phyloP scores from a whole-genome alignment of 2,329 filamentous ascomycete species.

The Fusarium caatingaense region DNA sequence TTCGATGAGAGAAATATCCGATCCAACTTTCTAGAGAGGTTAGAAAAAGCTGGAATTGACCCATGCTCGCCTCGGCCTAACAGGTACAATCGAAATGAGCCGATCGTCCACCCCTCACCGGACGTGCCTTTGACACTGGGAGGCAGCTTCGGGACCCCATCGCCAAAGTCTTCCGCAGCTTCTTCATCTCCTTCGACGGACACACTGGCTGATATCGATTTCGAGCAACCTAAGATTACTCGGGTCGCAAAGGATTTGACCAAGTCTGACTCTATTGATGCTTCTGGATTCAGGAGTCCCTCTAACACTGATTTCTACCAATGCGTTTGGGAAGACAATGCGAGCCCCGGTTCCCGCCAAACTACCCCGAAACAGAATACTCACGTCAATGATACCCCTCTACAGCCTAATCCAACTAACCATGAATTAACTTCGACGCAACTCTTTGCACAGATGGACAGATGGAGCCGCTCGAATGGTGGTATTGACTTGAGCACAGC shows the following conservation, averaged over 20 bases:
- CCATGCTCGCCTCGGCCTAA: neutral
- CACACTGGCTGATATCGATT: neutral
- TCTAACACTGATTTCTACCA: neutral
- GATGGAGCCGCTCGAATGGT: neutral
- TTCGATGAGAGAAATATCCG: fast-evolving
- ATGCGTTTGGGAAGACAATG: neutral
- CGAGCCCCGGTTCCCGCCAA: neutral
- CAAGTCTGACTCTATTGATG: neutral
- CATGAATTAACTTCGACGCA: neutral
- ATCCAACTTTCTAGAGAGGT: neutral
- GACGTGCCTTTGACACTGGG: neutral
- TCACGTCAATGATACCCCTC: fast-evolving
- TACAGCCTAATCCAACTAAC: neutral
- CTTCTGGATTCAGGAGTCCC: neutral
- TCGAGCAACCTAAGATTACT: fast-evolving
- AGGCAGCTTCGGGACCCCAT: neutral
- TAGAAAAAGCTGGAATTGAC: neutral
- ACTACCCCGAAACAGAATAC: neutral
- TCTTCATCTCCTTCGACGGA: neutral
- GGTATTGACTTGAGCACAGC: neutral
- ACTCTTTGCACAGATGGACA: neutral
- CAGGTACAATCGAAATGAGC: neutral
- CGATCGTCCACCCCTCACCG: neutral
- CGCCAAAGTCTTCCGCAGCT: neutral
- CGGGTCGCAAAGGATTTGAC: fast-evolving